A percentile compares a stretch with the other conserved stretches of the same genome.
Evolutionary conservation across 2,329 filamentous ascomycete genomes (phyloP).

Genomic region (Nothopassalora personata): DNA sequence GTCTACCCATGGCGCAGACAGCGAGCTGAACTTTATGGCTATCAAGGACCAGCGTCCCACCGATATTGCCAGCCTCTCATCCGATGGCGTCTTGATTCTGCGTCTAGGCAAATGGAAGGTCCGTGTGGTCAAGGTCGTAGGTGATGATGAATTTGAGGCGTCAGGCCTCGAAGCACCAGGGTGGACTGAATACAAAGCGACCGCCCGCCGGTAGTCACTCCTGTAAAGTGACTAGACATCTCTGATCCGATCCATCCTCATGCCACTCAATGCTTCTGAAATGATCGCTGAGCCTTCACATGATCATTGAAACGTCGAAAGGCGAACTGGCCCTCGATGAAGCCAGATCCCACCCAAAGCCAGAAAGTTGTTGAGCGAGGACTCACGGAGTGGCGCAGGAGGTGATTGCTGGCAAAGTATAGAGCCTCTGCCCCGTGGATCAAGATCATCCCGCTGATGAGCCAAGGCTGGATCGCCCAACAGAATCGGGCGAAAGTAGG

Average conservation of each 20-base stretch:
- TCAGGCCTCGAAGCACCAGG: slow-evolving; percentile 46
- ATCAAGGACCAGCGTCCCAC: slow-evolving; percentile 57
- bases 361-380: slow-evolving; percentile 47
- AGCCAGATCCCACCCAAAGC: slow-evolving; percentile 47
- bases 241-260: neutral
- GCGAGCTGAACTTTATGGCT: slow-evolving; percentile 55
- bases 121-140: slow-evolving; percentile 51
- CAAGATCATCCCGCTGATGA: slow-evolving; percentile 55
- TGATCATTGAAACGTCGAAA: slow-evolving; percentile 44
- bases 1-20: slow-evolving; percentile 35
- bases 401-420: slow-evolving; percentile 40
- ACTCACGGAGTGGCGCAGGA: slow-evolving; percentile 50
- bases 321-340: slow-evolving; percentile 50
- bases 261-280: slow-evolving; percentile 35
- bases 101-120: slow-evolving; percentile 58
- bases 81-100: slow-evolving; percentile 51
- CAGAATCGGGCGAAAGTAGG: slow-evolving; percentile 57
- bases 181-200: slow-evolving; percentile 39
- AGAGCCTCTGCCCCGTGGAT: slow-evolving; percentile 63
- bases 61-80: slow-evolving; percentile 55
- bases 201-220: neutral
- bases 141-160: slow-evolving; percentile 49
- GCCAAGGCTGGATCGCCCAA: slow-evolving; percentile 52
- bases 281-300: slow-evolving; percentile 38
- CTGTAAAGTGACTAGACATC: neutral